Evolutionary conservation across 257 asterid genomes (phyloP).

Genomic region (Scutellaria baicalensis): DNA sequence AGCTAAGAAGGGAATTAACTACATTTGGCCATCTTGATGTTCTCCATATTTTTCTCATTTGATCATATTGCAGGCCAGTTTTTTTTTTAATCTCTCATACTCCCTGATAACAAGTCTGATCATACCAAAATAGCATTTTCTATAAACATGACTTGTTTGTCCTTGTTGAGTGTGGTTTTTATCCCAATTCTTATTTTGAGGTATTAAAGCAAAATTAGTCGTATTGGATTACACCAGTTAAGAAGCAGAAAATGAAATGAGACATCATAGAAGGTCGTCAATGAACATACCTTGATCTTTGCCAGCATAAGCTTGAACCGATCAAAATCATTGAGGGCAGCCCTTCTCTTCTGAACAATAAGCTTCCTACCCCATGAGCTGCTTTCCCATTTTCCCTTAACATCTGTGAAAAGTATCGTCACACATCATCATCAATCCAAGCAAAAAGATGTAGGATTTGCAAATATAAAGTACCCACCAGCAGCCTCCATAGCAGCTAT

Average conservation of each 20-base stretch:
- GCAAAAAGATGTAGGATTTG: neutral
- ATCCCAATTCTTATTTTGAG: too few species aligned
- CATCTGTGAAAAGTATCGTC: conserved; percentile 25
- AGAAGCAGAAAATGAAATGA: neutral
- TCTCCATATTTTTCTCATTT: too few species aligned
- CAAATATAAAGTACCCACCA: conserved; percentile 22
- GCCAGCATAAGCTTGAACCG: conserved; percentile 58
- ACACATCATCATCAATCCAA: neutral
- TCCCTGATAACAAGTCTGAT: too few species aligned
- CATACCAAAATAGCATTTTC: too few species aligned
- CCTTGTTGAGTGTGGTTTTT: too few species aligned
- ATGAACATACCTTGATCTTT: conserved; percentile 40
- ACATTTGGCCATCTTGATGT: too few species aligned
- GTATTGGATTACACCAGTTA: too few species aligned
- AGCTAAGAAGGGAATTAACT: neutral
- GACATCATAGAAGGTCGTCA: neutral
- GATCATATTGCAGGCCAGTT: too few species aligned
- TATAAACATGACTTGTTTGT: too few species aligned
- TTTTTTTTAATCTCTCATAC: too few species aligned
- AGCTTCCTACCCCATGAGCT: conserved; percentile 63
- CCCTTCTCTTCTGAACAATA: conserved; percentile 54
- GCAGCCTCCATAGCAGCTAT: conserved; percentile 59
- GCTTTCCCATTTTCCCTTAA: conserved; percentile 52
- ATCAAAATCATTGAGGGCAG: conserved; percentile 46
- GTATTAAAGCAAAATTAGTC: neutral